Base-by-base conservation (phyloP, 2,329 filamentous ascomycete species). In the Botrytis sinoallii region DNA sequence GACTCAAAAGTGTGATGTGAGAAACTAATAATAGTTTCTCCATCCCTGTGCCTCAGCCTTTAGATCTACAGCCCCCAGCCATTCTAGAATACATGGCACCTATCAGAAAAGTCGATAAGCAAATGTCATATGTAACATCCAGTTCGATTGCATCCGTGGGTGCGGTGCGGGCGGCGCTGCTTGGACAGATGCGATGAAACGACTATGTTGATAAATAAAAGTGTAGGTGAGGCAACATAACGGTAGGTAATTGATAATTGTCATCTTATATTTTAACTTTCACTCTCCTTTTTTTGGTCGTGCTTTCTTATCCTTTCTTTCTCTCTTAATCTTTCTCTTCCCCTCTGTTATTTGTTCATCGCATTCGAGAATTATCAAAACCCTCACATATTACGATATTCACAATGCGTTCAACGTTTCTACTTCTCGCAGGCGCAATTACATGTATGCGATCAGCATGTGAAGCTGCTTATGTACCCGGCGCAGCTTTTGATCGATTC, bases 401-500 rank as follows among this genome's bases (percentile, higher is more conserved):
- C 55, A 69, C 12, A 38, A 73, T 73, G 71, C 52, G 52, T 22
- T 63, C 71, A 4, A n/a, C 64, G 4, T 60, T 52, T 32, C 52
- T 60, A 32, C 10, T 69, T 7, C 25, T 40, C 25, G 64, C 55
- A 42, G 9, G 52, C n/a, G 55, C 55, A 29, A 40, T 69, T 25
- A 44, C 64, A 42, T 35, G 16, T 18, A 63, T 52, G 22, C 44
- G 32, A 66, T 65, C 59, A 48, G 38, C 20, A 32, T 64, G 35
- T 25, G 25, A 66, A 60, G 66, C 72, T n/a, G 57, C 65, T n/a
- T 71, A 64, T 63, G 78, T 80, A 44, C 78, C 78, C 7, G 89
- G 89, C n/a, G 84, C 85, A 74, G 86, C 84, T 0, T 90, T 90
- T 77, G 85, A 90, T 78, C 86, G 88, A 35, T 88, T 90, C 75